Conservation (phyloP, 129 eudicot species). For the Flaveria trinervia region DNA sequence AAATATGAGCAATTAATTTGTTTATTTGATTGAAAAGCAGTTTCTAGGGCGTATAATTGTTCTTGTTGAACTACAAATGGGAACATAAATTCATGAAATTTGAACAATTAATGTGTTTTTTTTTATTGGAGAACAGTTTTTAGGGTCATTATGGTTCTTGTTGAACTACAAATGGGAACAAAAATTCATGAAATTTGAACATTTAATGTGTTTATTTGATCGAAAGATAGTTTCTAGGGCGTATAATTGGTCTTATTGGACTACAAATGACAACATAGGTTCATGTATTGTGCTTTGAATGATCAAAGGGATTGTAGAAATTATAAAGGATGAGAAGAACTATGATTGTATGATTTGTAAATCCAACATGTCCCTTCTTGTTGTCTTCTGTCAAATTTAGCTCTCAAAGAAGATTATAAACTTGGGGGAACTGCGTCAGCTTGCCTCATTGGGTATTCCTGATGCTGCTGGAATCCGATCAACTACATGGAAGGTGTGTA, state of each 20-base stretch:
- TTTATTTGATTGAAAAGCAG: not conserved
- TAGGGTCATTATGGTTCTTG: not conserved
- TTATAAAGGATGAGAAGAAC: not conserved
- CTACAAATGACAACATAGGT: not conserved
- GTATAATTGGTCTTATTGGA: not conserved
- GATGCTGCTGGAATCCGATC: conserved; percentile 86
- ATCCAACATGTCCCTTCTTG: not conserved
- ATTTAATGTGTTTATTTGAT: not conserved
- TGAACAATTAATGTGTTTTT: not conserved
- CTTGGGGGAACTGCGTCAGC: conserved; percentile 76
- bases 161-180: not conserved
- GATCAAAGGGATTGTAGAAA: conserved; percentile 1
- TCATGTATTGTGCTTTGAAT: conserved; percentile 4
- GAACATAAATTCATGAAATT: too few relatives aligned
- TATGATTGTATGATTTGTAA: not conserved
- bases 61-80: not conserved
- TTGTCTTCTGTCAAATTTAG: conserved; percentile 32
- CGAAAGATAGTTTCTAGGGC: conserved; percentile 9
- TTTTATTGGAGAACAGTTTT: not conserved
- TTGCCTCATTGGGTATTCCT: conserved; percentile 80
- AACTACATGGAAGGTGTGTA: conserved; percentile 86
- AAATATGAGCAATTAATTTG: not conserved
- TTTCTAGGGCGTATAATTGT: conserved; percentile 4
- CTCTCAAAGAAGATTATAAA: conserved; percentile 81
- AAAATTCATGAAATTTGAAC: not conserved